These are phyloP conservation scores for Phytophthora citrophthora DNA, from an alignment of 352 stramenopile species.

Conservation along the genomic window DNA sequence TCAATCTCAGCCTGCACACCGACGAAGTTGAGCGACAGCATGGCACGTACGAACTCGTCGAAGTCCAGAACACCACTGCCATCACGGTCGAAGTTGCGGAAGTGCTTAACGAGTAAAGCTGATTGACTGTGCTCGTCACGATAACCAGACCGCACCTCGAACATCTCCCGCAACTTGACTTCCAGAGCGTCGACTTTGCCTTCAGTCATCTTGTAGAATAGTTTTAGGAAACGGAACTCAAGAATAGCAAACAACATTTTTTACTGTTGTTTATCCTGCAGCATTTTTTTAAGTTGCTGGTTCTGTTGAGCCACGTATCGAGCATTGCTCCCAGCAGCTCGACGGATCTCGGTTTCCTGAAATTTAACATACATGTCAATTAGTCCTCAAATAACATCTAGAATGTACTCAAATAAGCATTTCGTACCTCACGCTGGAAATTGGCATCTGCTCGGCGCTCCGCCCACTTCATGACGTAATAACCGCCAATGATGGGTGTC, in stretches of 20 bases:
- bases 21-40: constrained; percentile 90
- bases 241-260: not conserved
- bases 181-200: constrained; percentile 60
- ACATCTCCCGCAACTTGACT: constrained; percentile 59
- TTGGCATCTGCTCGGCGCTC: constrained; percentile 75
- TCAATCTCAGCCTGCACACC: constrained; percentile 87
- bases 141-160: constrained; percentile 81
- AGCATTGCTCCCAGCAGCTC: constrained; percentile 48
- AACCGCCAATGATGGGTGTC: constrained; percentile 86
- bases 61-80: constrained; percentile 79
- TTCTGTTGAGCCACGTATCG: constrained; percentile 75
- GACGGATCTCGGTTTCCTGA: constrained; percentile 74
- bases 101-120: constrained; percentile 69
- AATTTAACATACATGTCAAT: not conserved
- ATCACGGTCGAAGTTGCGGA: constrained; percentile 81
- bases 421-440: constrained; percentile 68
- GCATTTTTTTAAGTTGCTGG: constrained; percentile 60
- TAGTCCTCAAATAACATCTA: not conserved
- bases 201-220: constrained; percentile 27
- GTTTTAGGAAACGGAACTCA: not conserved
- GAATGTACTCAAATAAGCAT: not conserved
- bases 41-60: constrained; percentile 88
- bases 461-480: constrained; percentile 94
- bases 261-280: constrained; percentile 48
- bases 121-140: constrained; percentile 58